These are phyloP conservation scores for Metarhizium humberi DNA, from an alignment of 2,329 filamentous ascomycete species.

Conservation along the genomic window DNA sequence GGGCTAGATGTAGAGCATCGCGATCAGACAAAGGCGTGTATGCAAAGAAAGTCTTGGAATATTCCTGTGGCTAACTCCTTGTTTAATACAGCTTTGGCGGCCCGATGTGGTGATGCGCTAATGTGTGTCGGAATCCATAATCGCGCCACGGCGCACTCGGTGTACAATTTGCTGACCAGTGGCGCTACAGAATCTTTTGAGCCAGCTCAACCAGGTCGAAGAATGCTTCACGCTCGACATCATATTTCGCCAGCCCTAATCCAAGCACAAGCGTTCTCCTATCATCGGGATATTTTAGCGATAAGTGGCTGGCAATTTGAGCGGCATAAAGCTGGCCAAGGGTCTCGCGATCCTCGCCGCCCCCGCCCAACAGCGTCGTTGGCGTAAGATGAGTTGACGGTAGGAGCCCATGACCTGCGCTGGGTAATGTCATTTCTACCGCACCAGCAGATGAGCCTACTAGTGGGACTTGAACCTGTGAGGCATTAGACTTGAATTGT, in stretches of 20 bases:
- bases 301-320: slow-evolving; percentile 75
- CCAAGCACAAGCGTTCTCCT: slow-evolving; percentile 52
- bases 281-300: slow-evolving; percentile 58
- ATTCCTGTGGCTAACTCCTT: not conserved
- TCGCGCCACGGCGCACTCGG: not conserved
- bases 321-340: slow-evolving; percentile 82
- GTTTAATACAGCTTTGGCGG: not conserved
- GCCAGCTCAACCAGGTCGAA: slow-evolving; percentile 57
- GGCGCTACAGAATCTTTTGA: slow-evolving; percentile 40
- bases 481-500: slow-evolving; percentile 1
- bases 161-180: not conserved
- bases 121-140: not conserved
- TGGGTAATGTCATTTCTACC: slow-evolving; percentile 50
- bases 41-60: not conserved
- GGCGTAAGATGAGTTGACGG: slow-evolving; percentile 78
- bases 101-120: not conserved
- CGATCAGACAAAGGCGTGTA: not conserved
- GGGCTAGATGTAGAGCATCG: not conserved
- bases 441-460: slow-evolving; percentile 55
- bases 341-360: slow-evolving; percentile 68
- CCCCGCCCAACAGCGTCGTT: slow-evolving; percentile 77
- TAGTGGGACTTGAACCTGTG: slow-evolving; percentile 69
- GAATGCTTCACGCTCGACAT: slow-evolving; percentile 45
- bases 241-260: slow-evolving; percentile 44
- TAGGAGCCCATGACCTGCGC: slow-evolving; percentile 41